Evolutionary conservation across 2,329 filamentous ascomycete genomes (phyloP), one percentile per base, ranked within the genome.

Genomic region (Cordyceps tenuipes): DNA sequence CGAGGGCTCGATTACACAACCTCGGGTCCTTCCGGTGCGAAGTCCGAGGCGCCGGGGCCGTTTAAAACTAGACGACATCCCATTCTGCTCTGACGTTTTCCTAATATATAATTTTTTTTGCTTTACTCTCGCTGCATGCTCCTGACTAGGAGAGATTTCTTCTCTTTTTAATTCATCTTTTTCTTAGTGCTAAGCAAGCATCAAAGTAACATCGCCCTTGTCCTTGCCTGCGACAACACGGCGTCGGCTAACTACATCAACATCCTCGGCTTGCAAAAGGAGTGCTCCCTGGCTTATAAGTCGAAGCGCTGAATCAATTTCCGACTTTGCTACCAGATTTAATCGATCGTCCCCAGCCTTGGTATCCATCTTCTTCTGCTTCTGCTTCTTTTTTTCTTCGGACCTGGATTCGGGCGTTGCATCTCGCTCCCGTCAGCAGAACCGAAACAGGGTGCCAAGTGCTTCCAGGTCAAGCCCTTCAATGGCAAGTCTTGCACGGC

Each of bases 11-110:
- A 15, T 47, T 17, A 15, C 21, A 21, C 44, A 17, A 29, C 21
- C 51, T 44, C 51, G 51, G 51, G 51, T 44, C 36, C 43, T 23
- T 8, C 51, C 51, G 51, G 51, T 54, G 51, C 51, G 51, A 54
- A 54, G 36, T 9, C 51, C 51, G 51, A 43, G 15, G 1, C n/a
- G 21, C 39, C 39, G 21, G 17, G 17, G 51, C 51, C 23, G 51
- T 19, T 54, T 54, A 54, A 54, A 54, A 54, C 51, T 44, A 8
- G 17, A 43, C 36, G 9, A 21, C 29, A 19, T 29, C 21, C 51
- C 36, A 4, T n/a, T 46, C 43, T 46, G 43, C n/a, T 21, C n/a
- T 46, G 43, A 46, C 43, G 43, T 43, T 43, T 5, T 43, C 15
- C 6, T 17, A 15, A n/a, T n/a, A n/a, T 41, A 29, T 1, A 29